These are phyloP conservation scores for Dovyalis caffra DNA, from an alignment of 345 rosid genomes.

Conservation along the genomic window DNA sequence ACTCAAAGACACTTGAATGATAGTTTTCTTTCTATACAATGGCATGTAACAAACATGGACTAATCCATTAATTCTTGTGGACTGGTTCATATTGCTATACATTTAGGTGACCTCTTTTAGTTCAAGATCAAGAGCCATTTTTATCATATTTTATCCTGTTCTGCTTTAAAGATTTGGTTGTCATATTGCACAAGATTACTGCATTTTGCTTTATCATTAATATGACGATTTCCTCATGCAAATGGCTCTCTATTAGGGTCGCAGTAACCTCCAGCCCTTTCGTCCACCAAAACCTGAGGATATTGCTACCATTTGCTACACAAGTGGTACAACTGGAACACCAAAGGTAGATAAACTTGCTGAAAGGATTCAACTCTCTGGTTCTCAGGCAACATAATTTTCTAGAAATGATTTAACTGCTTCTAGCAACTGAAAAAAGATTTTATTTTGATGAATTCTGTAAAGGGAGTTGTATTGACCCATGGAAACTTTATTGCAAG, in stretches of 20 bases:
- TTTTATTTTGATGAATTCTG: constrained; percentile 20
- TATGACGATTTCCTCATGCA: constrained; percentile 5
- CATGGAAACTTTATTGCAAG: constrained; percentile 85
- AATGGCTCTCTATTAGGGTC: constrained; percentile 59
- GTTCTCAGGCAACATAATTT: neutral
- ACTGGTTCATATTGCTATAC: neutral
- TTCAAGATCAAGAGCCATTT: neutral
- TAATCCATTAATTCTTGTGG: neutral
- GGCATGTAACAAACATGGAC: neutral
- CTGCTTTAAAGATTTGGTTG: neutral
- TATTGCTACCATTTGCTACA: constrained; percentile 91
- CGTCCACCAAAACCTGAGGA: constrained; percentile 76
- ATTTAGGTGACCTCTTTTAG: neutral
- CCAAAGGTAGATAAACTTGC: constrained; percentile 67
- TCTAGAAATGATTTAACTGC: constrained; percentile 4
- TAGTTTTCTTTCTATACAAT: too few species aligned
- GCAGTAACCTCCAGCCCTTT: constrained; percentile 61
- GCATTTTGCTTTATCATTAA: neutral
- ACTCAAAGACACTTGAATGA: too few species aligned
- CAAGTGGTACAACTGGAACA: constrained; percentile 98
- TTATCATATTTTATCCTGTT: neutral
- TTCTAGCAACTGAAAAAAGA: constrained; percentile 24
- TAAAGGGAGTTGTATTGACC: constrained; percentile 79
- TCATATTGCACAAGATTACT: neutral
- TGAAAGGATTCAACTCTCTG: constrained; percentile 16